Conservation (phyloP, 1,284 basidiomycete species). For the Limonomyces culmigenus region DNA sequence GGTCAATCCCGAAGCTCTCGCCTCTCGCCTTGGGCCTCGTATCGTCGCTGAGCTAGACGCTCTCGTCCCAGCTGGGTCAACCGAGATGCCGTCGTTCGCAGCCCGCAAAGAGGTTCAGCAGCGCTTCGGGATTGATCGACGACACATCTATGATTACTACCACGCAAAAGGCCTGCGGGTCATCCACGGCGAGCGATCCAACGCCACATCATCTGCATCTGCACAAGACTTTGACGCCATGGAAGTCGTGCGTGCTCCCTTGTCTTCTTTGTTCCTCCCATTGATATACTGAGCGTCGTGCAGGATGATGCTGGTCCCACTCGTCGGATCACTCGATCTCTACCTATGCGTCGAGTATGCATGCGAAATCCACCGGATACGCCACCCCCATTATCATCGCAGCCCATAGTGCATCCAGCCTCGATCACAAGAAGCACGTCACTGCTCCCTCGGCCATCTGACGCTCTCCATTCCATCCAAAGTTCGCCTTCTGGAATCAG, state of each 20-base stretch:
- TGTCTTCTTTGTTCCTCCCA: not conserved
- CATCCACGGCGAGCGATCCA: slow-evolving; percentile 44
- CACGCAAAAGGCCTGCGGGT: slow-evolving; percentile 47
- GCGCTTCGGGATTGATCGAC: slow-evolving; percentile 46
- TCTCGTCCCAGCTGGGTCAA: slow-evolving; percentile 43
- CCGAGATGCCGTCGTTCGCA: slow-evolving; percentile 55
- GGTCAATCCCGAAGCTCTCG: slow-evolving; percentile 32
- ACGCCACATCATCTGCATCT: not conserved
- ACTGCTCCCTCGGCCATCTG: not conserved
- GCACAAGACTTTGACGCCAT: not conserved
- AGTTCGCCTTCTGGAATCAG: too few species aligned
- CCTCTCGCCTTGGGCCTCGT: slow-evolving; percentile 42
- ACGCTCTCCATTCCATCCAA: not conserved
- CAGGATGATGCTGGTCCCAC: too few species aligned
- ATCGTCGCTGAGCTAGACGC: slow-evolving; percentile 52
- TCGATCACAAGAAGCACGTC: not conserved
- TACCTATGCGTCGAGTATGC: not conserved
- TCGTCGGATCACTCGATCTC: too few species aligned
- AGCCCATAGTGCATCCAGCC: not conserved
- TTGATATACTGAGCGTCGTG: not conserved
- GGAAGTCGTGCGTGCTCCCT: not conserved
- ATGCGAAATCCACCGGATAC: not conserved
- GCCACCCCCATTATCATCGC: not conserved
- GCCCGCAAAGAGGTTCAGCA: slow-evolving; percentile 49
- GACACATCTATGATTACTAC: slow-evolving; percentile 65